phyloP scores from a whole-genome alignment of 129 eudicot genomes.

The Mikania micrantha region DNA sequence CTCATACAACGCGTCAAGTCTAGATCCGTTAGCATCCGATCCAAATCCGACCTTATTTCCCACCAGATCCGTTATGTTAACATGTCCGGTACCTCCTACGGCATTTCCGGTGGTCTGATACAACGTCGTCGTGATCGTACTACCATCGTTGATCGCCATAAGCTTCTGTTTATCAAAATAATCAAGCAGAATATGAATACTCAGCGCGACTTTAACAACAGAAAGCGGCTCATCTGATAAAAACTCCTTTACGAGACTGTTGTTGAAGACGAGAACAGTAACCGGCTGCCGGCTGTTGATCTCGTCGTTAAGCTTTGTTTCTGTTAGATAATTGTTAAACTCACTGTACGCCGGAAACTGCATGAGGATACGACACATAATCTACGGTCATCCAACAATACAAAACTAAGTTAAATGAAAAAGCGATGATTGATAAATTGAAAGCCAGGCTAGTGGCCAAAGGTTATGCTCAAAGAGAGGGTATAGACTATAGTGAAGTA shows the following conservation, averaged over 20 bases:
- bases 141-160: slow-evolving; percentile 50
- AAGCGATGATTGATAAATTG: too few species aligned
- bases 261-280: slow-evolving; percentile 58
- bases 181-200: slow-evolving; percentile 71
- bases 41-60: slow-evolving; percentile 74
- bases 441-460: too few species aligned
- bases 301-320: slow-evolving; percentile 64
- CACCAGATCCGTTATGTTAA: slow-evolving; percentile 68
- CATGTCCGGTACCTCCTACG: slow-evolving; percentile 35
- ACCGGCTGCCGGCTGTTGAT: slow-evolving; percentile 55
- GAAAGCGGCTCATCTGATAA: slow-evolving; percentile 36
- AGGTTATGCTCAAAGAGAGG: too few species aligned
- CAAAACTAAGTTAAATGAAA: too few species aligned
- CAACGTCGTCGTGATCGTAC: slow-evolving; percentile 51
- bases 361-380: too few species aligned
- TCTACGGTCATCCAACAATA: too few species aligned
- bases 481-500: too few species aligned
- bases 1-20: slow-evolving; percentile 34
- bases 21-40: slow-evolving; percentile 44
- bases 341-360: slow-evolving; percentile 48
- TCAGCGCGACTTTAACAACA: slow-evolving; percentile 44
- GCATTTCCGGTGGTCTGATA: slow-evolving; percentile 85
- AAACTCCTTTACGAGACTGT: slow-evolving; percentile 38
- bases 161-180: slow-evolving; percentile 61
- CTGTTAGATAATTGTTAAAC: slow-evolving; percentile 44